Evolutionary conservation across 352 stramenopile genomes (phyloP), one percentile per base, ranked within the genome.

Genomic region (Phytophthora macrochlamydospora): DNA sequence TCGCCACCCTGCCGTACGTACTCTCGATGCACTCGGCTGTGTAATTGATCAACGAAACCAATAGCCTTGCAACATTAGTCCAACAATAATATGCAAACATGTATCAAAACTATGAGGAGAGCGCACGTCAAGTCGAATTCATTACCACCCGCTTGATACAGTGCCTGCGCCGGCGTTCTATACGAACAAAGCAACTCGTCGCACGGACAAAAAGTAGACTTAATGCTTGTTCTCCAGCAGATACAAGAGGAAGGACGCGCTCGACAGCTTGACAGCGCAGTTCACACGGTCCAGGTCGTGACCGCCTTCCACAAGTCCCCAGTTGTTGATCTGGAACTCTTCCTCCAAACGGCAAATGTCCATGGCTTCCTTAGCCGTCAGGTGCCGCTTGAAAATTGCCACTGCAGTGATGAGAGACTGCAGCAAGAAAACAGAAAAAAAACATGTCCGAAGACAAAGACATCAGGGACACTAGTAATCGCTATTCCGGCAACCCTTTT

Each of bases 251-350:
- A 92, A 89, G 42, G 86, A 95, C 31, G 89, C 86, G 67, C 87
- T 95, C 28, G 88, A 91, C 40, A 97, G 62, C 68, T 88, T 88
- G 31, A 95, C 87, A 4, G 75, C 71, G 70, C 83, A 93, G 72
- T 97, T 94, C 38, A 94, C 89, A 60, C 89, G 86, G 69, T 97
- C 89, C 28, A 97, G 76, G 69, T 97, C 89, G 62, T 97, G 89
- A 59, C 89, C 89, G 37, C 89, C 89, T 65, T 97, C 89, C 18
- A 97, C 89, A 58, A 97, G 78, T 2, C 89, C 89, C 89, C 89
- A 97, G 50, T 87, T 83, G 56, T 76, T 82, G 65, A 96, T 96
- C 79, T 96, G 87, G 74, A 93, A 96, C 60, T 96, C 89, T 51
- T 96, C 89, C 58, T 96, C 89, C 51, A 95, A 58, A 31, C 89